Percentiles rank a stretch among this genome's conserved stretches.
Conservation (phyloP, 495 filamentous ascomycete genomes). For the Talaromyces wortmannii region DNA sequence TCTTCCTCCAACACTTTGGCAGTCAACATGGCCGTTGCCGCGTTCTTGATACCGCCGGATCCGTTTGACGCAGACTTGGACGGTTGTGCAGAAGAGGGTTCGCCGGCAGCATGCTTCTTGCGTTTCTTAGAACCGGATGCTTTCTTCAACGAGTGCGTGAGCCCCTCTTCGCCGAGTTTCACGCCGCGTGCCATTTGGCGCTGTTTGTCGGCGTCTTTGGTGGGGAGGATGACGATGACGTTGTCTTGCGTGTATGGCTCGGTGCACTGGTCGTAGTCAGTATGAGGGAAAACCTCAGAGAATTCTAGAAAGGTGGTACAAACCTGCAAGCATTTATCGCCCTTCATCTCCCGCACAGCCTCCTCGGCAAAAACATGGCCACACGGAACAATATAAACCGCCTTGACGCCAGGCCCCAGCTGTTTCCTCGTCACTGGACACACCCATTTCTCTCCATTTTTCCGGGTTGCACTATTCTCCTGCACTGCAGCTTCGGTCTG, state of each 20-base stretch:
- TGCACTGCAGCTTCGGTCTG: slow-evolving; percentile 24
- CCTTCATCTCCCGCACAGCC: slow-evolving; percentile 71
- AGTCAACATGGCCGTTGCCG: slow-evolving; percentile 76
- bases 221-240: slow-evolving; percentile 74
- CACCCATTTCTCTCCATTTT: slow-evolving; percentile 54
- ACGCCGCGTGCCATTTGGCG: slow-evolving; percentile 56
- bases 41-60: slow-evolving; percentile 68
- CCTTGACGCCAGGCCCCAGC: slow-evolving; percentile 69
- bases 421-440: slow-evolving; percentile 87
- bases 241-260: slow-evolving; percentile 69
- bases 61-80: slow-evolving; percentile 17
- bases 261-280: slow-evolving; percentile 52
- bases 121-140: slow-evolving; percentile 62
- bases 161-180: slow-evolving; percentile 57
- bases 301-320: slow-evolving; percentile 6
- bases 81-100: slow-evolving; percentile 7
- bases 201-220: slow-evolving; percentile 62
- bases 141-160: slow-evolving; percentile 89
- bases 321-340: slow-evolving; percentile 55
- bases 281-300: neutral
- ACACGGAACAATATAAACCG: slow-evolving; percentile 90
- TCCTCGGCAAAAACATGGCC: slow-evolving; percentile 90
- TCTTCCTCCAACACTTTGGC: slow-evolving; percentile 82
- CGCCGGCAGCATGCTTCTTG: slow-evolving; percentile 44
- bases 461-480: slow-evolving; percentile 24